Evolutionary conservation across 345 rosid genomes (phyloP).

Genomic region (Gossypium arboreum): DNA sequence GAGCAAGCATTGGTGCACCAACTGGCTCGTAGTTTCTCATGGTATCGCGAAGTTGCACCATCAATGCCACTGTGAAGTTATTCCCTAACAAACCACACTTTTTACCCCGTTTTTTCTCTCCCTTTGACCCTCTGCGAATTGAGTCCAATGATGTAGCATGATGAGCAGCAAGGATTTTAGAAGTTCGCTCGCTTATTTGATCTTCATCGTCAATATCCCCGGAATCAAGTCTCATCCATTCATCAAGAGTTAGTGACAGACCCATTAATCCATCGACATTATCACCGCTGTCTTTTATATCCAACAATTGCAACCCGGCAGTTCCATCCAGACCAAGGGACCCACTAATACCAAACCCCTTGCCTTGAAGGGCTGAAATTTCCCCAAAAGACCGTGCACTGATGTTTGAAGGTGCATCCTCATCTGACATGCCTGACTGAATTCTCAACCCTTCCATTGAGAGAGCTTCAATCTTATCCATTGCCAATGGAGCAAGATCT

Average conservation of each 20-base stretch:
- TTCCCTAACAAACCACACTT: constrained; percentile 84
- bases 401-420: constrained; percentile 74
- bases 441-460: constrained; percentile 91
- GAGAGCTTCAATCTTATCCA: constrained; percentile 97
- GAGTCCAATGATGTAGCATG: constrained; percentile 71
- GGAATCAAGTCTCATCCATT: constrained; percentile 91
- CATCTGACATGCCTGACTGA: constrained; percentile 82
- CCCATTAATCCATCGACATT: constrained; percentile 81
- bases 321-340: constrained; percentile 78
- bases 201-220: constrained; percentile 79
- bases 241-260: constrained; percentile 82
- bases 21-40: constrained; percentile 81
- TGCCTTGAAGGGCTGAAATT: constrained; percentile 71
- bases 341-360: constrained; percentile 46
- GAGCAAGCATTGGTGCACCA: constrained; percentile 94
- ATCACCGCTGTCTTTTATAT: constrained; percentile 49
- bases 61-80: constrained; percentile 83
- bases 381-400: constrained; percentile 61
- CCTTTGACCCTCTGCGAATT: constrained; percentile 63
- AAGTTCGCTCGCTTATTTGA: constrained; percentile 73
- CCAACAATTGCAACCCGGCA: constrained; percentile 78
- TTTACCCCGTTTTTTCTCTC: constrained; percentile 64
- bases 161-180: constrained; percentile 85
- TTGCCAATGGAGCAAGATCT: constrained; percentile 95
- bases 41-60: constrained; percentile 94